Evolutionary conservation across 345 rosid genomes (phyloP), one percentile per base, ranked within the genome.

Genomic region (Citrus sinensis): DNA sequence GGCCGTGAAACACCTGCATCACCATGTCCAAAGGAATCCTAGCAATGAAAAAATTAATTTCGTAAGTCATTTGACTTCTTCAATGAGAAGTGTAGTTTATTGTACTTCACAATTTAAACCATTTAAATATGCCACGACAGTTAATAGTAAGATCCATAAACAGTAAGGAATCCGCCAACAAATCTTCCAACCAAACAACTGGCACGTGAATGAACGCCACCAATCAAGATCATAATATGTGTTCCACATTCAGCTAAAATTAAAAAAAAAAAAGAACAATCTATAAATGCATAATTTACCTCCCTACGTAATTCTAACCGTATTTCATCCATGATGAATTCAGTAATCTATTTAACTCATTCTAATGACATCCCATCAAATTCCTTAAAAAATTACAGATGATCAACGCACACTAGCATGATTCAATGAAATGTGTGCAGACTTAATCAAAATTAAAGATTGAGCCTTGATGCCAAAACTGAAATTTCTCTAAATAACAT

Each of bases 1-100:
- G 87, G 72, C 75, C 81, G 73, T 22, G 87, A 84, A 73, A 77
- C 37, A 77, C 74, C 83, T 22, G 84, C 86, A 79, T 89, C 93
- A 73, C 92, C 94, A 75, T 89, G 71, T 74, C 77, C 94, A 71
- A 61, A 83, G 16, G 89, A 49, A 79, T 79, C 90, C 90, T 87
- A 83, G 75, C 39, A 80, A 65, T 17, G 5, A 19, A 51, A 54
- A 54, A 25, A 9, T 40, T 17, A 8, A 19, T 71, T 54, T 32
- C 17, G 9, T 7, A 42, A 40, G 56, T 0, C 32, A 13, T 40
- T n/a, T 40, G 56, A 68, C 72, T 42, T 68, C 72, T 4, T 68
- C 56, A 42, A 25, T 54, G 1, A 67, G 4, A 39, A 20, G 8
- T 39, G 40, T 42, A 68, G 0, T 46, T 46, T 13, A 46, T 46